Base-by-base conservation (phyloP, 2,329 filamentous ascomycete species). In the Colletotrichum costaricense region DNA sequence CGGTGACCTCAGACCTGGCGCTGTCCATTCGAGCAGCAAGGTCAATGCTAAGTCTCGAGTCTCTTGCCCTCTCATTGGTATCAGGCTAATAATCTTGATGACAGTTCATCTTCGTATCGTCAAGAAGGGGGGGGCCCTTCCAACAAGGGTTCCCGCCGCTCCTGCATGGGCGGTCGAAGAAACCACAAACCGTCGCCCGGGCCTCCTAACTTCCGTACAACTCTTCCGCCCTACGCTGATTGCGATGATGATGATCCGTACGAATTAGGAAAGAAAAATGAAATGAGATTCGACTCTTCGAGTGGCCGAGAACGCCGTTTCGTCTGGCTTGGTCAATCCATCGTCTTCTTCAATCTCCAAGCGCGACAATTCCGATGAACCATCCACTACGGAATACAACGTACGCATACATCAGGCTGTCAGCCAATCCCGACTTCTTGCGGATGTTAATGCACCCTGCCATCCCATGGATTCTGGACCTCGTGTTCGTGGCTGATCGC, bases 71-170 rank as follows among this genome's bases (percentile, higher is more conserved):
- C n/a, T n/a, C 38, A 38, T 26, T 12, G 24, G 52, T 28, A 65
- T 14, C n/a, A 54, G 54, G 46, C 24, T 55, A 35, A 58, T n/a
- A 26, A 46, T 52, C 42, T 24, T 35, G 54, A 62, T 73, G 70
- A 73, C 70, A 64, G 70, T 46, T 69, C 69, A 73, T 69, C 65
- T 73, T 64, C 46, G 66, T 63, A 49, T 49, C 42, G 42, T 14
- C 24, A 6, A 5, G 9, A 30, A 11, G 38, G 59, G 35, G 59
- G 35, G 38, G 42, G 7, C 3, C 19, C 42, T 4, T 49, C 42
- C 24, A 33, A 33, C 24, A 58, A n/a, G 28, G 19, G 26, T 24
- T 9, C 26, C 57, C 22, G 16, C 24, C 30, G 28, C 19, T 38
- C 49, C 38, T 59, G 57, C 64, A 54, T 63, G 38, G 30, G 30